A percentile compares a stretch with the other conserved stretches of the same genome.
Conservation (phyloP, 495 filamentous ascomycete genomes). For the Xylaria cubensis region DNA sequence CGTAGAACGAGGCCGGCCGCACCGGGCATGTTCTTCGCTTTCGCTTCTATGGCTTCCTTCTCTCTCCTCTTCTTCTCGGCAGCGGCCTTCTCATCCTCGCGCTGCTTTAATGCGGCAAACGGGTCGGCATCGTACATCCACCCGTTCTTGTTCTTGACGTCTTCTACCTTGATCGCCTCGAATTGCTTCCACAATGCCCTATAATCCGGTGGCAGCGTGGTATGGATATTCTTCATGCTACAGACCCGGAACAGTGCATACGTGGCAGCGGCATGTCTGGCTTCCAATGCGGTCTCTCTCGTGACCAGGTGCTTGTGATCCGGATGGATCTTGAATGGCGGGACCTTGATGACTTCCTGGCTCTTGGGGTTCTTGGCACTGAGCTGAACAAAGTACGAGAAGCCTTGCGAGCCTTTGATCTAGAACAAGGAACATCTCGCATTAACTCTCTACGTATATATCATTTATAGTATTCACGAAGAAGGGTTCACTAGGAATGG, state of each 20-base stretch:
- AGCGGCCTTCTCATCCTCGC: conserved; percentile 74
- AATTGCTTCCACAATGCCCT: conserved; percentile 90
- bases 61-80: conserved; percentile 75
- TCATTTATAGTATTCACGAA: no score
- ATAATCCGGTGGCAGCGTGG: conserved; percentile 91
- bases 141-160: conserved; percentile 73
- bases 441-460: conserved; percentile 29
- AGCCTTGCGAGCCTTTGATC: conserved; percentile 61
- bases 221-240: conserved; percentile 92
- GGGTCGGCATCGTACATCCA: conserved; percentile 99
- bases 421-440: conserved; percentile 29
- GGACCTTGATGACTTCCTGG: conserved; percentile 70
- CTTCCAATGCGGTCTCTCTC: conserved; percentile 82
- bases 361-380: conserved; percentile 84
- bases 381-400: conserved; percentile 79
- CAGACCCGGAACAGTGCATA: conserved; percentile 89
- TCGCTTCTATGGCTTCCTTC: conserved; percentile 65
- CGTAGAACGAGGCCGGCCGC: conserved; percentile 47
- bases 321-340: conserved; percentile 81
- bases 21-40: conserved; percentile 63
- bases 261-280: conserved; percentile 88
- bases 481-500: no score
- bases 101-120: conserved; percentile 77
- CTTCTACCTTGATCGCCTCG: conserved; percentile 75
- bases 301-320: conserved; percentile 70